Evolutionary conservation across 176 grass and related monocot genomes (phyloP).

Genomic region (Rhynchospora tenuis): DNA sequence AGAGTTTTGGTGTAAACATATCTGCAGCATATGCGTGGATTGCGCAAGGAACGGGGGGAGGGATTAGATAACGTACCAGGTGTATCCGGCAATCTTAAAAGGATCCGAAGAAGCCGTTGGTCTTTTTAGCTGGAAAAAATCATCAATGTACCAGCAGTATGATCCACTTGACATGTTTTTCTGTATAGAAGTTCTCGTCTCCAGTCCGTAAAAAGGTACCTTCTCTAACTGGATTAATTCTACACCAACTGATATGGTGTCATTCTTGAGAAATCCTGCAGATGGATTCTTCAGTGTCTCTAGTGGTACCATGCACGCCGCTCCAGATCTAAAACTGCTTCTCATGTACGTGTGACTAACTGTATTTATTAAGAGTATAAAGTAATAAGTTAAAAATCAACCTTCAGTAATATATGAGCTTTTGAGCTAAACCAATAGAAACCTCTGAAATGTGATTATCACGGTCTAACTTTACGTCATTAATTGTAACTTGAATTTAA

Average conservation of each 20-base stretch:
- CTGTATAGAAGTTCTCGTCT: background rate
- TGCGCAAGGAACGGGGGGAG: too few relatives aligned
- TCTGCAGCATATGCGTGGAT: too few relatives aligned
- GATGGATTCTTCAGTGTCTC: background rate
- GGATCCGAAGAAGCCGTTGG: too few relatives aligned
- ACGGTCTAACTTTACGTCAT: too few relatives aligned
- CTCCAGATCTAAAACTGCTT: conserved; percentile 10
- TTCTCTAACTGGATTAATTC: conserved; percentile 24
- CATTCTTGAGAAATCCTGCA: conserved; percentile 18
- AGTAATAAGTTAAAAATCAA: background rate
- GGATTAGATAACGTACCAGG: too few relatives aligned
- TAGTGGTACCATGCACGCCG: conserved; percentile 28
- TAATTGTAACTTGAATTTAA: too few relatives aligned
- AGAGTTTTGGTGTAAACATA: too few relatives aligned
- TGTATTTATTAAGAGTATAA: background rate
- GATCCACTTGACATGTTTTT: background rate
- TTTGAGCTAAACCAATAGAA: too few relatives aligned
- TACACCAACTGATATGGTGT: conserved; percentile 24
- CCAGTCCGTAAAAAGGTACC: background rate
- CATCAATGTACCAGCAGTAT: background rate
- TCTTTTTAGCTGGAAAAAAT: too few relatives aligned
- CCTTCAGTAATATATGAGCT: too few relatives aligned
- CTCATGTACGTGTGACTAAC: conserved; percentile 24
- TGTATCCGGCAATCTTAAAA: too few relatives aligned
- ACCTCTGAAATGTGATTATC: too few relatives aligned